A percentile compares a stretch with the other conserved stretches of the same genome.
These are phyloP conservation scores for Arthrobotrys megalospora DNA, from an alignment of 2,329 filamentous ascomycete genomes.

Conservation along the genomic window DNA sequence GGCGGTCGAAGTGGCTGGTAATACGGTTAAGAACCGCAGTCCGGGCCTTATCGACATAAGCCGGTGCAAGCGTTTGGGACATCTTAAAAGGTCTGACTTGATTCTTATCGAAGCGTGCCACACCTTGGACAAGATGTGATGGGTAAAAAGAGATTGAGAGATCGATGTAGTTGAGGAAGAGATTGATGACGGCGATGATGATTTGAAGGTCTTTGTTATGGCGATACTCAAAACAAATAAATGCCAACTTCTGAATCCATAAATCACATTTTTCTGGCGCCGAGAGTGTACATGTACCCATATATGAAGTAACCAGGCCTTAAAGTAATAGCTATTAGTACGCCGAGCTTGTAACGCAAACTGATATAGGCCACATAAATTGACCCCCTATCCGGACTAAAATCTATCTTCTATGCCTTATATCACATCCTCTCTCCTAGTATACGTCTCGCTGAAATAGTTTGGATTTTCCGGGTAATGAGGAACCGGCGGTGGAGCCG, in stretches of 20 bases:
- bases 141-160: no score
- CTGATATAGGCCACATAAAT: no score
- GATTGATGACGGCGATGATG: background rate
- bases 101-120: background rate
- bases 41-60: constrained; percentile 17
- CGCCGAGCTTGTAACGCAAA: no score
- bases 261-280: no score
- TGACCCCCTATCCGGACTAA: no score
- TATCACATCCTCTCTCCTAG: constrained; percentile 33
- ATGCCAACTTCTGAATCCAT: no score
- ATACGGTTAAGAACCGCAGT: background rate
- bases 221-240: no score
- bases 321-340: no score
- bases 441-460: constrained; percentile 41
- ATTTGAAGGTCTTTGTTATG: no score
- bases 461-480: constrained; percentile 42
- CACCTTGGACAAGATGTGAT: background rate
- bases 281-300: no score
- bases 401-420: background rate
- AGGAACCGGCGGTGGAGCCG: constrained; percentile 57
- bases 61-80: constrained; percentile 19
- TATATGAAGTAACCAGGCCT: no score
- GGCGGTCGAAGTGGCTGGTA: constrained; percentile 1
- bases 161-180: background rate
- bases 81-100: background rate